Conservation (phyloP, 2,329 filamentous ascomycete species). For the Cladophialophora chaetospira region DNA sequence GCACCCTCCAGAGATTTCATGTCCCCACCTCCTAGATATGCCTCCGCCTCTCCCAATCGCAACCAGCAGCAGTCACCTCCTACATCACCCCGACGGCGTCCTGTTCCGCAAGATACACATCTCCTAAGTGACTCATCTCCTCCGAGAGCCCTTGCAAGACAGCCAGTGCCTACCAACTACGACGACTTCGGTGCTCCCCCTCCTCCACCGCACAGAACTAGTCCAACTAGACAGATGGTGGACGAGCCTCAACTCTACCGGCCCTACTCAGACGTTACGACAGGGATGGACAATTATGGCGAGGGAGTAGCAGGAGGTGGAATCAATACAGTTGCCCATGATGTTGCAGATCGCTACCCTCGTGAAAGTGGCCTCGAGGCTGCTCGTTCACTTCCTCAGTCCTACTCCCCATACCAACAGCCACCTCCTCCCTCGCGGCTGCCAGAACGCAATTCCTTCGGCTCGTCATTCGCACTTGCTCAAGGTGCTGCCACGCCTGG, state of each 20-base stretch:
- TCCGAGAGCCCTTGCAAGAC: conserved; percentile 20
- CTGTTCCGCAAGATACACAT: conserved; percentile 21
- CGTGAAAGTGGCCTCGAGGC: conserved; percentile 20
- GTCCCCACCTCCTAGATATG: conserved; percentile 34
- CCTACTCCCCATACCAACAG: conserved; percentile 23
- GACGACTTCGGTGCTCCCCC: conserved; percentile 18
- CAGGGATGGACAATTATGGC: conserved; percentile 27
- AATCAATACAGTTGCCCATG: conserved; percentile 14
- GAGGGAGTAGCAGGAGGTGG: conserved; percentile 17
- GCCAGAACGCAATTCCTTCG: conserved; percentile 25
- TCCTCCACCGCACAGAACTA: conserved; percentile 37
- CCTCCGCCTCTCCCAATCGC: conserved; percentile 23
- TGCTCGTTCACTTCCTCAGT: conserved; percentile 19
- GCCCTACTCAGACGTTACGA: conserved; percentile 17
- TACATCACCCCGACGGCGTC: conserved; percentile 20
- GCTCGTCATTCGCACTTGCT: conserved; percentile 30
- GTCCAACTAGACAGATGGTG: conserved; percentile 33
- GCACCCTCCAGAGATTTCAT: conserved; percentile 29
- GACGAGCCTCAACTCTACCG: conserved; percentile 19
- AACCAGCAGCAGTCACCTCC: conserved; percentile 21
- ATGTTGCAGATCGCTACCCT: conserved; percentile 18
- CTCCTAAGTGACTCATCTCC: conserved; percentile 21
- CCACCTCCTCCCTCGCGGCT: conserved; percentile 22
- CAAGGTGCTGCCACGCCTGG: conserved; percentile 33
- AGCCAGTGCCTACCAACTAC: conserved; percentile 7